phyloP scores from a whole-genome alignment of 2,329 filamentous ascomycete genomes.

The Zalaria obscura region DNA sequence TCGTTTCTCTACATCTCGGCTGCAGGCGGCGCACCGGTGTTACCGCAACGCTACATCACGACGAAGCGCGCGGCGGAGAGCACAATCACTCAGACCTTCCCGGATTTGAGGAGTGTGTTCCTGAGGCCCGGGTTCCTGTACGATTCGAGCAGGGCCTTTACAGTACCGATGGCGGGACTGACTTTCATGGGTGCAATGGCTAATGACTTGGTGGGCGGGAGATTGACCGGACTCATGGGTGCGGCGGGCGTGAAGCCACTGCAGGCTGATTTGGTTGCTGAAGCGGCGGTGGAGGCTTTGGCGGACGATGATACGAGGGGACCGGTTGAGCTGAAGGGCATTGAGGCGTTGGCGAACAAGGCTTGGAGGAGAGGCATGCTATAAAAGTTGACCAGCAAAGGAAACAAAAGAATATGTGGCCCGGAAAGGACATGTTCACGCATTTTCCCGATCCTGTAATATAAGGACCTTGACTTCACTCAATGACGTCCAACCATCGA shows the following conservation, averaged over 20 bases:
- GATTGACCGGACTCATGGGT: constrained; percentile 64
- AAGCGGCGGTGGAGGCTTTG: constrained; percentile 80
- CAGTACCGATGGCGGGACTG: constrained; percentile 68
- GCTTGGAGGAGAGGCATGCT: constrained; percentile 88
- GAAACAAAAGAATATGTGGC: too few species aligned
- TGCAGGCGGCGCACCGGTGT: constrained; percentile 67
- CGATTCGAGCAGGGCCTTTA: constrained; percentile 67
- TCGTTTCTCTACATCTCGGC: constrained; percentile 84
- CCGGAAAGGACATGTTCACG: too few species aligned
- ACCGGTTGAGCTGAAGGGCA: constrained; percentile 61
- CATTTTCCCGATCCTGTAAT: too few species aligned
- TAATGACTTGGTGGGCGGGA: constrained; percentile 63
- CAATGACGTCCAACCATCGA: too few species aligned
- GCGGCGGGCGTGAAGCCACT: constrained; percentile 74
- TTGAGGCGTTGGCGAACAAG: constrained; percentile 67
- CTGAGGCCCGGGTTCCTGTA: constrained; percentile 80
- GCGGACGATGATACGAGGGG: constrained; percentile 60
- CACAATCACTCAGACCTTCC: constrained; percentile 8
- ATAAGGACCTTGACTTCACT: too few species aligned
- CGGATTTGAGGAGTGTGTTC: constrained; percentile 61
- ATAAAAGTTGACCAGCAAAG: constrained; percentile 23
- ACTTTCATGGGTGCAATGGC: constrained; percentile 61
- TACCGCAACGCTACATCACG: constrained; percentile 73
- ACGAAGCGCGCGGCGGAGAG: constrained; percentile 87
- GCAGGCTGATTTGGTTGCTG: constrained; percentile 73